phyloP scores from a whole-genome alignment of 345 rosid species.

The Litchi chinensis region DNA sequence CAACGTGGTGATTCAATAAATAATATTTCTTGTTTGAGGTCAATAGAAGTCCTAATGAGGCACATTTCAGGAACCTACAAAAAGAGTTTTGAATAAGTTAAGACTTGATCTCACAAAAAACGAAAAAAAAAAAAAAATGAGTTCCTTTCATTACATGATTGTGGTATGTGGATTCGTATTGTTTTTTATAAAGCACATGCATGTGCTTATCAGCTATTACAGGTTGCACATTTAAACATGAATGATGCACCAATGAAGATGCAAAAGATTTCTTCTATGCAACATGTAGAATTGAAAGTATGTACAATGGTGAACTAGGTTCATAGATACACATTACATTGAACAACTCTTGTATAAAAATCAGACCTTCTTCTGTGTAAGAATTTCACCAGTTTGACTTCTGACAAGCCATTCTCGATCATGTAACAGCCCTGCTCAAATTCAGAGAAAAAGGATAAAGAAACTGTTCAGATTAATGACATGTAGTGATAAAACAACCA shows the following conservation, averaged over 20 bases:
- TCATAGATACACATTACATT: neutral
- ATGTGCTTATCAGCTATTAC: neutral
- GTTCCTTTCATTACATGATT: neutral
- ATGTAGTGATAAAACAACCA: neutral
- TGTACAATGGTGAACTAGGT: neutral
- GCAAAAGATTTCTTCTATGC: neutral
- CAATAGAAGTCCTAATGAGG: slow-evolving; percentile 66
- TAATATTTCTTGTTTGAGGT: slow-evolving; percentile 59
- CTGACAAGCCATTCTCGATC: slow-evolving; percentile 92
- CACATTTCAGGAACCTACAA: slow-evolving; percentile 89
- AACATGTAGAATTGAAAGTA: neutral
- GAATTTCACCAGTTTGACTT: slow-evolving; percentile 75
- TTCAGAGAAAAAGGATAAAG: slow-evolving; percentile 15
- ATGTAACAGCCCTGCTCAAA: slow-evolving; percentile 63
- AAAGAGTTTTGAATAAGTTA: slow-evolving; percentile 23
- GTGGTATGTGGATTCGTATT: neutral
- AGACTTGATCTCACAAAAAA: slow-evolving; percentile 3
- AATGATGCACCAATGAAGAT: neutral
- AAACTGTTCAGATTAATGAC: slow-evolving; percentile 2
- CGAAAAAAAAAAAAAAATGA: neutral
- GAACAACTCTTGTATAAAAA: slow-evolving; percentile 10
- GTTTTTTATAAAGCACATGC: neutral
- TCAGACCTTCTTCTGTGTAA: slow-evolving; percentile 85
- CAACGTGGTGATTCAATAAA: slow-evolving; percentile 62
- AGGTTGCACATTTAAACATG: neutral